phyloP scores from a whole-genome alignment of 2,329 filamentous ascomycete genomes.

The Clonostachys rosea region DNA sequence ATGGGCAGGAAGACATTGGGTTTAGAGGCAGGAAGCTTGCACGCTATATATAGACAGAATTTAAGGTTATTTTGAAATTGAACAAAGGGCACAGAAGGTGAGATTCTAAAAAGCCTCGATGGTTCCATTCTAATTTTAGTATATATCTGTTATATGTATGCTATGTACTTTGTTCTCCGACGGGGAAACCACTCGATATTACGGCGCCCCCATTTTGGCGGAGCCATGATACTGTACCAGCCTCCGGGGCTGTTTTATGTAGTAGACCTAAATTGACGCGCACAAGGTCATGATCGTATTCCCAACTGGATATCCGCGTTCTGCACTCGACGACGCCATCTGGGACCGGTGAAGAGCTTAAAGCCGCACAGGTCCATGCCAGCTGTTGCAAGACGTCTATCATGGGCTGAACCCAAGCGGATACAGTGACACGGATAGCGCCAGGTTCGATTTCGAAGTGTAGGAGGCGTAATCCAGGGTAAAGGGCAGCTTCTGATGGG shows the following conservation, averaged over 20 bases:
- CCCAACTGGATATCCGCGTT: constrained; percentile 22
- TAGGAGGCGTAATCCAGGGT: constrained; percentile 21
- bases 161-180: constrained; percentile 6
- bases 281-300: constrained; percentile 21
- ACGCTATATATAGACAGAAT: too few relatives aligned
- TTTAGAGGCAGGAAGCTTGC: too few relatives aligned
- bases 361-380: constrained; percentile 26
- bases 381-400: constrained; percentile 28
- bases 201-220: constrained; percentile 19
- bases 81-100: too few relatives aligned
- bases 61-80: too few relatives aligned
- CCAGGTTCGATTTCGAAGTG: constrained; percentile 26
- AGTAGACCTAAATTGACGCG: constrained; percentile 24
- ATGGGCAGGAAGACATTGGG: too few relatives aligned
- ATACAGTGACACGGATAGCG: constrained; percentile 21
- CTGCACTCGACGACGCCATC: constrained; percentile 19
- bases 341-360: constrained; percentile 26
- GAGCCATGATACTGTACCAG: constrained; percentile 17
- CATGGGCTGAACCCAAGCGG: constrained; percentile 25
- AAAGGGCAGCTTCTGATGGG: constrained; percentile 11
- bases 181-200: constrained; percentile 26
- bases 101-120: too few relatives aligned
- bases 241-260: constrained; percentile 19
- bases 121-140: too few relatives aligned
- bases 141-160: background rate